Conservation (phyloP, 2,329 filamentous ascomycete species). For the Aspergillus fructus region DNA sequence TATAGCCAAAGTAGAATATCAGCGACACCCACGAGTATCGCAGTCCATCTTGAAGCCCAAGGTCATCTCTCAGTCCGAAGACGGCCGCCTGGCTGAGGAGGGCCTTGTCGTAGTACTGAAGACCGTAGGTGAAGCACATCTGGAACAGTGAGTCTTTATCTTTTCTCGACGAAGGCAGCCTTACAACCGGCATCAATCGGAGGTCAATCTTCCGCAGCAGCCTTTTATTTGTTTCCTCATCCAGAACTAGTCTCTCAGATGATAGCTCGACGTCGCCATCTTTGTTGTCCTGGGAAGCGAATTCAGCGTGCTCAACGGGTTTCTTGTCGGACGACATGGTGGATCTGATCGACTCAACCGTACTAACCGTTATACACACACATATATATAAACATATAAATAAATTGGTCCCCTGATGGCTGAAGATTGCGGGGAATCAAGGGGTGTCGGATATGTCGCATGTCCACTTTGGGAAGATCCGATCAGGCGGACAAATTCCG, state of each 20-base stretch:
- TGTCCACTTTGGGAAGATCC: slow-evolving; percentile 3
- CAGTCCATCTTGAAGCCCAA: slow-evolving; percentile 9
- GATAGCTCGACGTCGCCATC: not conserved
- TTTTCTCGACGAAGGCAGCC: not conserved
- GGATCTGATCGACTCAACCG: not conserved
- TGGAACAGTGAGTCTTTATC: not conserved
- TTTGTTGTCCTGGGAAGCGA: not conserved
- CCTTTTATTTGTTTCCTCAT: slow-evolving; percentile 8
- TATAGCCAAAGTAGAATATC: slow-evolving; percentile 16
- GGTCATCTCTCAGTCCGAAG: slow-evolving; percentile 11
- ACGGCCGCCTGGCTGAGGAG: slow-evolving; percentile 14
- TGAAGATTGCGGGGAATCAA: not conserved
- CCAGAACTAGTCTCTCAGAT: not conserved
- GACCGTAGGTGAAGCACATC: slow-evolving; percentile 16
- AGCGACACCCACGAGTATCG: slow-evolving; percentile 14
- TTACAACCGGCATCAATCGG: slow-evolving; percentile 11
- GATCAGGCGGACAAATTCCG: not conserved
- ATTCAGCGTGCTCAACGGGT: not conserved
- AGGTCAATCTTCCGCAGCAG: slow-evolving; percentile 13
- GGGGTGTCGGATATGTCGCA: not conserved
- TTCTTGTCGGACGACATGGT: not conserved
- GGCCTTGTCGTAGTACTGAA: slow-evolving; percentile 17
- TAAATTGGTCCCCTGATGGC: too few species aligned
- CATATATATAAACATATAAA: too few species aligned
- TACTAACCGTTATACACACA: too few species aligned